Evolutionary conservation across 2,329 filamentous ascomycete species (phyloP).

Genomic region (Venturia asperata): DNA sequence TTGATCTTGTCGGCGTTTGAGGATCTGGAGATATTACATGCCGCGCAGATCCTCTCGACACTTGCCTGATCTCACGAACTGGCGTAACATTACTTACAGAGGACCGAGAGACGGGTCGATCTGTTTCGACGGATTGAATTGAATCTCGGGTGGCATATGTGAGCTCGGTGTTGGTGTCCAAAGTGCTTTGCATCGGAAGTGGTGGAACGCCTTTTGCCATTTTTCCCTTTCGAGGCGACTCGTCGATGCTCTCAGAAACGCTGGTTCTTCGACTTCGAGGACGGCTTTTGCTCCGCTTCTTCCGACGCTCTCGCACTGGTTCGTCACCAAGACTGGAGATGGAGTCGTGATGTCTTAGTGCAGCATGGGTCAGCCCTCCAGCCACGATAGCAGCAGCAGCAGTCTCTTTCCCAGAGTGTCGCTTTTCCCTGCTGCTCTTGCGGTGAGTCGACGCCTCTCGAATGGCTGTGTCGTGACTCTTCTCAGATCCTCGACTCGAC

Average conservation of each 20-base stretch:
- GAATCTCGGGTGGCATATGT: constrained; percentile 61
- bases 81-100: constrained; percentile 50
- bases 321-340: constrained; percentile 46
- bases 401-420: constrained; percentile 43
- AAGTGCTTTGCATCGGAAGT: constrained; percentile 82
- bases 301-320: constrained; percentile 27
- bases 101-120: constrained; percentile 61
- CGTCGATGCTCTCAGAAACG: constrained; percentile 48
- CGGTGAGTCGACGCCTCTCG: constrained; percentile 16
- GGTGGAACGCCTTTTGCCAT: constrained; percentile 67
- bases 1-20: constrained; percentile 55
- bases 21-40: constrained; percentile 53
- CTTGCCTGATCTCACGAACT: constrained; percentile 45
- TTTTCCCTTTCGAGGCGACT: constrained; percentile 42
- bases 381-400: constrained; percentile 48
- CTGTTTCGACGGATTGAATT: constrained; percentile 73
- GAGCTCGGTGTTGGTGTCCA: constrained; percentile 64
- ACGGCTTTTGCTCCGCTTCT: constrained; percentile 41
- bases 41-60: constrained; percentile 51
- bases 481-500: constrained; percentile 47
- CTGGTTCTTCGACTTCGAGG: constrained; percentile 48
- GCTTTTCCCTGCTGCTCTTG: constrained; percentile 39
- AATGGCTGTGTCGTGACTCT: constrained; percentile 25
- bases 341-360: constrained; percentile 59
- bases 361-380: constrained; percentile 53